Evolutionary conservation across 352 stramenopile species (phyloP).

Genomic region (Blastocystis sp.): DNA sequence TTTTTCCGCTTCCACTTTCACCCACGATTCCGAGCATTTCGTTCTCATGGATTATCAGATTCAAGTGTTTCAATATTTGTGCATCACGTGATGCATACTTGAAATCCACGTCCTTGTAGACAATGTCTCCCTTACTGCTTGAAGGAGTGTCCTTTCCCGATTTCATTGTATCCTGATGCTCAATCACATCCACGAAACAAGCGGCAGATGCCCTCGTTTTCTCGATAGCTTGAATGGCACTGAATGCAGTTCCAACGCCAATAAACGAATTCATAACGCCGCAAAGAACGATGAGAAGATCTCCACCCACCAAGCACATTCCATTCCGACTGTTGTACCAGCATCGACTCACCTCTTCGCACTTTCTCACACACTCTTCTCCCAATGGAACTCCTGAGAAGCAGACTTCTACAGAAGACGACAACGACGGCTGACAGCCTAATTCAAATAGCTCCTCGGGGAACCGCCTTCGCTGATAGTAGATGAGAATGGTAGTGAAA

Average conservation of each 20-base stretch:
- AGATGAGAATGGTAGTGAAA: conserved; percentile 66
- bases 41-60: background rate
- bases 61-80: conserved; percentile 60
- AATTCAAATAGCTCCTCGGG: background rate
- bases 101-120: conserved; percentile 66
- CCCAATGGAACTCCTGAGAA: background rate
- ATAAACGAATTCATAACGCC: conserved; percentile 72
- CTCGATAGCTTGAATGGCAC: conserved; percentile 67
- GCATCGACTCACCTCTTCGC: background rate
- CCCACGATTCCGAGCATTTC: background rate
- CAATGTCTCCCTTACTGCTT: conserved; percentile 50
- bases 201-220: conserved; percentile 2
- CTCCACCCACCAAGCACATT: conserved; percentile 70
- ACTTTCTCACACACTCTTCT: background rate
- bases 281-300: conserved; percentile 73
- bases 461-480: conserved; percentile 14
- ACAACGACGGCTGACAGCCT: background rate
- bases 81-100: conserved; percentile 65
- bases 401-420: conserved; percentile 27
- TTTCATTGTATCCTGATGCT: conserved; percentile 42
- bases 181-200: conserved; percentile 45
- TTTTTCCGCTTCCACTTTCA: background rate
- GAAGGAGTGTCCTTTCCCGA: background rate
- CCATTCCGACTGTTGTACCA: background rate
- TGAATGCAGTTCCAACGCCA: conserved; percentile 70